Evolutionary conservation across 352 stramenopile genomes (phyloP), one percentile per base, ranked within the genome.

Genomic region (Elongisporangium anandrum): DNA sequence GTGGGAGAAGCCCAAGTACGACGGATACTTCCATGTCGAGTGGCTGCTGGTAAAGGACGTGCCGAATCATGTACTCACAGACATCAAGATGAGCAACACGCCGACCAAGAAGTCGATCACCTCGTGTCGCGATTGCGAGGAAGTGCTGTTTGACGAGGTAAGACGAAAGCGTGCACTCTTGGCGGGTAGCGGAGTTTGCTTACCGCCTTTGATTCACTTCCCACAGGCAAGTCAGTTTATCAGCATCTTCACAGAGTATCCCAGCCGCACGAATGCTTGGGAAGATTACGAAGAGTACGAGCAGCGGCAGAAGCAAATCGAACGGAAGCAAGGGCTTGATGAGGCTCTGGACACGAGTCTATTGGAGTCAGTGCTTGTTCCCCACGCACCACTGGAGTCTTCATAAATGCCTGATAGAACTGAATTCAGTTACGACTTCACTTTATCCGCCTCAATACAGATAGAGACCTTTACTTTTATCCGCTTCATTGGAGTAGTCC

Each of bases 41-140:
- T 94, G 84, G 84, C 66, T 94, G 39, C 59, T 90, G 41, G 78
- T 94, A 53, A 94, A 94, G 66, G 84, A 94, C 57, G 84, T 94
- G 54, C 84, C 84, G 4, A 94, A 94, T 52, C 78, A 81, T 55
- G 75, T 84, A n/a, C 77, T 94, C 50, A 90, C 78, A 2, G 63
- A 67, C 20, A 74, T 94, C 57, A 88, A 89, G 55, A 87, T 91
- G 79, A 89, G 69, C 64, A 90, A 90, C 62, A 88, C 78, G 16
- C 79, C 81, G 2, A 81, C 73, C 9, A 88, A 89, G 34, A 94
- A 94, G 64, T 92, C 79, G 16, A 90, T 94, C 57, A 90, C 82
- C 4, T 76, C 77, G 2, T 90, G 78, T 64, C 77, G 84, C 1
- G 84, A 94, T 51, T 87, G 84, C 56, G 84, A 94, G 60, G 82